Evolutionary conservation across 2,329 filamentous ascomycete genomes (phyloP).

Genomic region (Neofusicoccum ribis): DNA sequence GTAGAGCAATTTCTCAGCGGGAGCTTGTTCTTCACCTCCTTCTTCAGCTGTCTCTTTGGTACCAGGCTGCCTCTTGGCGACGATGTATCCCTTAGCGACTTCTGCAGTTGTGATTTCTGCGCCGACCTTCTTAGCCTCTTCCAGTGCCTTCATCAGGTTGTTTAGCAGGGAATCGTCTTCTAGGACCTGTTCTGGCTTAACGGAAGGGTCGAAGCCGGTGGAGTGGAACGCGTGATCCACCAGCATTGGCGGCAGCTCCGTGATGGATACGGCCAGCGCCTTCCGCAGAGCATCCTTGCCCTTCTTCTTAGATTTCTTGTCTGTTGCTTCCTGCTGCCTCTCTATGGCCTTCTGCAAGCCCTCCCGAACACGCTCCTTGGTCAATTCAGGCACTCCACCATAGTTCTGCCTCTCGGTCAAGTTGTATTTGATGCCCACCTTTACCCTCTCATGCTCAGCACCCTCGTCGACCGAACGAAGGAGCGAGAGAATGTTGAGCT

Average conservation of each 20-base stretch:
- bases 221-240: conserved; percentile 80
- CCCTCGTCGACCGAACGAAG: conserved; percentile 78
- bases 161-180: conserved; percentile 65
- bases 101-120: conserved; percentile 66
- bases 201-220: conserved; percentile 67
- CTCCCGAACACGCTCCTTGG: conserved; percentile 67
- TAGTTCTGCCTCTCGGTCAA: conserved; percentile 84
- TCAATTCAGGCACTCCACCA: conserved; percentile 70
- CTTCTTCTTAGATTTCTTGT: conserved; percentile 70
- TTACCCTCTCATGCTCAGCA: conserved; percentile 79
- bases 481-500: conserved; percentile 78
- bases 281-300: conserved; percentile 74
- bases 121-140: conserved; percentile 69
- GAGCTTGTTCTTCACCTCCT: conserved; percentile 39
- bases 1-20: conserved; percentile 64
- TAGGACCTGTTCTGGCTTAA: conserved; percentile 69
- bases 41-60: conserved; percentile 28
- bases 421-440: conserved; percentile 75
- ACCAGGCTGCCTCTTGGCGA: conserved; percentile 61
- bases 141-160: conserved; percentile 66
- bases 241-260: conserved; percentile 83
- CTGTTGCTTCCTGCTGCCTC: conserved; percentile 54
- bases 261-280: conserved; percentile 78
- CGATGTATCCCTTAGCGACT: conserved; percentile 78
- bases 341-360: conserved; percentile 68